These are phyloP conservation scores for Xylariaceae sp. DNA, from an alignment of 2,329 filamentous ascomycete genomes.

Conservation along the genomic window DNA sequence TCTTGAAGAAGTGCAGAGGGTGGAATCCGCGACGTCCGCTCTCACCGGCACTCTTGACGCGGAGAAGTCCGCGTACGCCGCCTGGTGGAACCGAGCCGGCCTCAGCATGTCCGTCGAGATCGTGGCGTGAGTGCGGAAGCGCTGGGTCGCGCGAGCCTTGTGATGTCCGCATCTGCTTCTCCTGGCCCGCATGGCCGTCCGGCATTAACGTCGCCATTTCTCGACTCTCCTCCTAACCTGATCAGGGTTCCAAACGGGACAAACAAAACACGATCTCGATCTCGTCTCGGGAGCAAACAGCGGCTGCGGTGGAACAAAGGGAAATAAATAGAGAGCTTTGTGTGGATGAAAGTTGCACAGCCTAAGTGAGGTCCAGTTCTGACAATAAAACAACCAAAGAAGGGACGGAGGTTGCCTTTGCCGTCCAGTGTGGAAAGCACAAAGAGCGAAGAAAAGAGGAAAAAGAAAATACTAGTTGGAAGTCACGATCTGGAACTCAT, in stretches of 20 bases:
- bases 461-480: neutral
- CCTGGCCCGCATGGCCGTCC: slow-evolving; percentile 12
- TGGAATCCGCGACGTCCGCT: slow-evolving; percentile 63
- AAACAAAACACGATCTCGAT: too few species aligned
- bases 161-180: slow-evolving; percentile 17
- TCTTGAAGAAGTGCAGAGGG: slow-evolving; percentile 56
- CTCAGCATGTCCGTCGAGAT: slow-evolving; percentile 6
- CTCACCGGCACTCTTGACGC: slow-evolving; percentile 47
- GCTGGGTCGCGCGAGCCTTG: slow-evolving; percentile 19
- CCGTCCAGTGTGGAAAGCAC: too few species aligned
- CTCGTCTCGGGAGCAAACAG: too few species aligned
- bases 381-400: too few species aligned
- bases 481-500: neutral
- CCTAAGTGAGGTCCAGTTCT: too few species aligned
- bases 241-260: too few species aligned
- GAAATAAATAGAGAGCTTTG: too few species aligned
- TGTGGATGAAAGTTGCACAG: too few species aligned
- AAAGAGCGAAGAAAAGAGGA: neutral
- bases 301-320: too few species aligned
- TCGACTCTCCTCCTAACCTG: too few species aligned
- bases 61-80: slow-evolving; percentile 15
- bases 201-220: slow-evolving; percentile 7
- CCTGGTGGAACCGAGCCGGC: slow-evolving; percentile 12
- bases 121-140: slow-evolving; percentile 25
- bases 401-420: too few species aligned